Evolutionary conservation across 306 rosid species (phyloP).

Genomic region (Trifolium dubium): DNA sequence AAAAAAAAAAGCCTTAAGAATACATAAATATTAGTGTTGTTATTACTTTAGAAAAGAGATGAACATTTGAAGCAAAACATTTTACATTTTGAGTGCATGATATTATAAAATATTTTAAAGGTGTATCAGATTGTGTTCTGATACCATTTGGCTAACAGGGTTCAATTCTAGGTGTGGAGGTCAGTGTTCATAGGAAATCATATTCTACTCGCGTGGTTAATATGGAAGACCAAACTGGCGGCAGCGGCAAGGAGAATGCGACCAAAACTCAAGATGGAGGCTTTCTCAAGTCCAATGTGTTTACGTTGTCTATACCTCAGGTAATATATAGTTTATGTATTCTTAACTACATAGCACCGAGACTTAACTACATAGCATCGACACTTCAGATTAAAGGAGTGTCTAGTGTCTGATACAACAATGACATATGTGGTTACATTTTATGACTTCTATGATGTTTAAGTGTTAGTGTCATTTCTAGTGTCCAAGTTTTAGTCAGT

Average conservation of each 20-base stretch:
- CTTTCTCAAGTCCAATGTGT: conserved; percentile 60
- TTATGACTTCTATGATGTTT: neutral
- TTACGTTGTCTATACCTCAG: conserved; percentile 65
- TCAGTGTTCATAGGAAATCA: conserved; percentile 58
- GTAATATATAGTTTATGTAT: conserved; percentile 45
- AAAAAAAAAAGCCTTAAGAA: no score
- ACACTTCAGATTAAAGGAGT: neutral
- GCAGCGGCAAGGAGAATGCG: conserved; percentile 40
- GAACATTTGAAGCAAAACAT: no score
- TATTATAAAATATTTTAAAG: conserved; percentile 11
- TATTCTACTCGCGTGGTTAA: conserved; percentile 60
- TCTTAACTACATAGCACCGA: neutral
- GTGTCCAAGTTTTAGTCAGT: neutral
- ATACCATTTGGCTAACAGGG: conserved; percentile 93
- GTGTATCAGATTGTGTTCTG: conserved; percentile 52
- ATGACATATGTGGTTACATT: neutral
- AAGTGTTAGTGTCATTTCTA: neutral
- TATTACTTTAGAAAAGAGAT: no score
- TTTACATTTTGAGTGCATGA: no score
- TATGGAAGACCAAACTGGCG: conserved; percentile 51
- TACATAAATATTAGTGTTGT: no score
- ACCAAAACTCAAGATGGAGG: conserved; percentile 56
- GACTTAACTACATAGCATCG: neutral
- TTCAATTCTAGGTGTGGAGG: conserved; percentile 93
- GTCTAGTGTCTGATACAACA: neutral